phyloP scores from a whole-genome alignment of 163 green algal genomes.

The Chloromonas sp. region DNA sequence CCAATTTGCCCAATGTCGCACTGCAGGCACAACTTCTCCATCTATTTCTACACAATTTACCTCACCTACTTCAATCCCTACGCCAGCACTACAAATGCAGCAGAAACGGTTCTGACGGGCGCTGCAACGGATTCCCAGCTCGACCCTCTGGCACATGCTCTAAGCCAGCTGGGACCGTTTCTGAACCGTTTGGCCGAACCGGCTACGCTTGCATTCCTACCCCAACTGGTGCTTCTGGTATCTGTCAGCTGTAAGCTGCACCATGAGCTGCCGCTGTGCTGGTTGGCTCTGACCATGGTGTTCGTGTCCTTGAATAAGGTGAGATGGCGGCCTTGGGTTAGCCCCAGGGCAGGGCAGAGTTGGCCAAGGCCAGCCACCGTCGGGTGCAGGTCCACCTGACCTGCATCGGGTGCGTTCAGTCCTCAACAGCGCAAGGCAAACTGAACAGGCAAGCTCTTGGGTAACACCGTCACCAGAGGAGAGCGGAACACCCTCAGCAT shows the following conservation, averaged over 20 bases:
- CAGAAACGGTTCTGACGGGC: not conserved
- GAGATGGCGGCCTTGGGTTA: not conserved
- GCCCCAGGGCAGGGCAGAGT: not conserved
- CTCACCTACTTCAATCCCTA: constrained; percentile 25
- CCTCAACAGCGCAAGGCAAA: too few relatives aligned
- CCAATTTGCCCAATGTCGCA: too few relatives aligned
- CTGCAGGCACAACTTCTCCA: constrained; percentile 78
- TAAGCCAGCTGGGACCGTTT: not conserved
- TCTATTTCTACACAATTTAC: constrained; percentile 76
- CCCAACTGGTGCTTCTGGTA: constrained; percentile 6
- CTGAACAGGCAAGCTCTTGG: too few relatives aligned
- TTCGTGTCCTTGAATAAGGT: constrained; percentile 84
- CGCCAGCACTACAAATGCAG: not conserved
- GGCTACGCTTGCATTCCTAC: not conserved
- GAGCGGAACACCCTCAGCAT: too few relatives aligned
- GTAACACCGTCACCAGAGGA: too few relatives aligned
- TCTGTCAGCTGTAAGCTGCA: constrained; percentile 23
- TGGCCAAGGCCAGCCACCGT: too few relatives aligned
- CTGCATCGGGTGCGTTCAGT: too few relatives aligned
- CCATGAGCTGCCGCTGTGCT: constrained; percentile 59
- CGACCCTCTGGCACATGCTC: not conserved
- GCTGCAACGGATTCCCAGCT: not conserved
- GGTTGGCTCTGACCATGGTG: constrained; percentile 69
- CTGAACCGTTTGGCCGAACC: not conserved
- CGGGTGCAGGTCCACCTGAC: too few relatives aligned